These are phyloP conservation scores for Turnera subulata DNA, from an alignment of 345 rosid genomes.

Conservation along the genomic window DNA sequence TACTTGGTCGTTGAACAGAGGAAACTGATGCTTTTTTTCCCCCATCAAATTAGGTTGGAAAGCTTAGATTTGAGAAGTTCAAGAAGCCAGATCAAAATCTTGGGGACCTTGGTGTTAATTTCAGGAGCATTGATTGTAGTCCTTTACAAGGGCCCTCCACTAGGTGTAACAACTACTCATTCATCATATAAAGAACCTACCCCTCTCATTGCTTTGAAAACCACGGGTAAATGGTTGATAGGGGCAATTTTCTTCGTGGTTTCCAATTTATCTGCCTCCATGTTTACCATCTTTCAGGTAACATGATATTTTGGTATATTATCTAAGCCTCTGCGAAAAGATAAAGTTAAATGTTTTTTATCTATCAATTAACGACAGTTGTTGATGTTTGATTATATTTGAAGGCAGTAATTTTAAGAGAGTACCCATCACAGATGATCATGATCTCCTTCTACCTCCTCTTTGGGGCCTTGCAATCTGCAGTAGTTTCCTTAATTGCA, in stretches of 20 bases:
- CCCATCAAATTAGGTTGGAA: slow-evolving; percentile 57
- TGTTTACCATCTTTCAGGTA: slow-evolving; percentile 39
- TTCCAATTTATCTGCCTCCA: slow-evolving; percentile 33
- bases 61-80: slow-evolving; percentile 38
- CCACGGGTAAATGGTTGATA: slow-evolving; percentile 34
- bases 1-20: too few relatives aligned
- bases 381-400: not conserved
- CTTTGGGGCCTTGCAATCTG: slow-evolving; percentile 48
- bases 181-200: slow-evolving; percentile 7
- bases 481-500: slow-evolving; percentile 34
- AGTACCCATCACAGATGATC: slow-evolving; percentile 39
- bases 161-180: slow-evolving; percentile 11
- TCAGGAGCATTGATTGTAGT: slow-evolving; percentile 44
- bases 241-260: slow-evolving; percentile 41
- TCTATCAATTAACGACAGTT: not conserved
- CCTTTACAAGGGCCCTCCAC: slow-evolving; percentile 44
- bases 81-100: slow-evolving; percentile 40
- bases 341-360: not conserved
- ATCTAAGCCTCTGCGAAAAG: not conserved
- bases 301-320: not conserved
- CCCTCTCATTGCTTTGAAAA: not conserved
- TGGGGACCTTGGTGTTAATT: slow-evolving; percentile 39
- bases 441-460: slow-evolving; percentile 42
- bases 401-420: slow-evolving; percentile 48
- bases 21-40: too few relatives aligned